These are phyloP conservation scores for Entophlyctis luteolus DNA, from an alignment of 192 early-diverging fungal genomes.

Conservation along the genomic window DNA sequence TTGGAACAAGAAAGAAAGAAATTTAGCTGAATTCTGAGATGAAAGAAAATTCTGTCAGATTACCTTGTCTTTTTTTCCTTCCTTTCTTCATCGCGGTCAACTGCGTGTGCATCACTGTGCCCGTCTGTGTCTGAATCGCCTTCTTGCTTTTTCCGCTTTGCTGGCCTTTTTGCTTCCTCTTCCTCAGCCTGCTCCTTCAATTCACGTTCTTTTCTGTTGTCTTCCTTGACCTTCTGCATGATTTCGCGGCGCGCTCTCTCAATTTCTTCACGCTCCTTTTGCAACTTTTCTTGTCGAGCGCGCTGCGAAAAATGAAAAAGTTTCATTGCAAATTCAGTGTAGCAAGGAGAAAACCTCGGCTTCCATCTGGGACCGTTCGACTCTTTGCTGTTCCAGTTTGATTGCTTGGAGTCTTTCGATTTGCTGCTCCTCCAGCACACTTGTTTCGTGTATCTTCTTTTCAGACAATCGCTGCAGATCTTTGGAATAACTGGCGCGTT, in stretches of 20 bases:
- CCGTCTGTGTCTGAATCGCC: conserved; percentile 1
- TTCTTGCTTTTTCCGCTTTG: conserved; percentile 28
- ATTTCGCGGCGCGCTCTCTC: conserved; percentile 29
- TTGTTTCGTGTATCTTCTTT: conserved; percentile 50
- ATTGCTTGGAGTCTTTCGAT: conserved; percentile 37
- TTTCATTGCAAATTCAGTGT: background rate
- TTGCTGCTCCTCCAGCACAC: conserved; percentile 34
- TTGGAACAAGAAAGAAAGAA: conserved; percentile 1
- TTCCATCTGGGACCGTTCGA: conserved; percentile 26
- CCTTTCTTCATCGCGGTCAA: conserved; percentile 2
- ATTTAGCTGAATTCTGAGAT: background rate
- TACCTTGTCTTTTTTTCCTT: background rate
- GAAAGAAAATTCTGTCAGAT: background rate
- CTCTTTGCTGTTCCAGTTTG: conserved; percentile 18
- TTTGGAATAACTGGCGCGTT: conserved; percentile 41
- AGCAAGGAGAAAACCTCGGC: conserved; percentile 22
- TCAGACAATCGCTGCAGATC: conserved; percentile 36
- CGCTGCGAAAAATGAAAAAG: background rate
- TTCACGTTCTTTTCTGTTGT: conserved; percentile 6
- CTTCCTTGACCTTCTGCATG: conserved; percentile 27
- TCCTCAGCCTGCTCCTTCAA: conserved; percentile 19
- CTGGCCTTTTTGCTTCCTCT: conserved; percentile 18
- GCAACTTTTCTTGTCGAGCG: conserved; percentile 26
- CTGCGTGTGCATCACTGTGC: background rate
- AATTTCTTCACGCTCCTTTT: conserved; percentile 18